Percentiles rank a stretch among this genome's conserved stretches.
These are phyloP conservation scores for Jaltomata sinuosa DNA, from an alignment of 257 asterid genomes.

Conservation along the genomic window DNA sequence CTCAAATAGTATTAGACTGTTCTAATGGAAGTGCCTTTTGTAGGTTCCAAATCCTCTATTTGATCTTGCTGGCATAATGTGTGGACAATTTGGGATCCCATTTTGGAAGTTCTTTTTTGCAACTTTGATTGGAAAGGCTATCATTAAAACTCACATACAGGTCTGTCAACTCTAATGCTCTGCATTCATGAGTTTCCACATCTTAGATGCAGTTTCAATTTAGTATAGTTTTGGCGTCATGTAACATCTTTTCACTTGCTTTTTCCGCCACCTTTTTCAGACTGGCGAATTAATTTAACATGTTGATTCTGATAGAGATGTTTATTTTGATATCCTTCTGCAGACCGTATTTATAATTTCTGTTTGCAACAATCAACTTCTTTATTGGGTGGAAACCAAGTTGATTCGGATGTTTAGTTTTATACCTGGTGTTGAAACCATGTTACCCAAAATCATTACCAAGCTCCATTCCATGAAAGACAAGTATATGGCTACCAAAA, in stretches of 20 bases:
- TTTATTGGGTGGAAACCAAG: conserved; percentile 86
- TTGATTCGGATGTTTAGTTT: conserved; percentile 76
- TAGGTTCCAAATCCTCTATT: conserved; percentile 94
- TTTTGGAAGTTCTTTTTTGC: conserved; percentile 90
- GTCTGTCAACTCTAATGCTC: conserved; percentile 15
- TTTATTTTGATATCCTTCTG: conserved; percentile 3
- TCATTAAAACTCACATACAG: conserved; percentile 93
- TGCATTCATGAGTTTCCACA: not conserved
- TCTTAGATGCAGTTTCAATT: not conserved
- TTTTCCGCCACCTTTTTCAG: not conserved
- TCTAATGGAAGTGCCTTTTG: not conserved
- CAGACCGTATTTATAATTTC: conserved; percentile 84
- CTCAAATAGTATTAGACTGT: not conserved
- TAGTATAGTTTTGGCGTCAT: not conserved
- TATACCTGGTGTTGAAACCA: conserved; percentile 58
- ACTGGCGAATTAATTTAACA: not conserved
- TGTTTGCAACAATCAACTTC: conserved; percentile 93
- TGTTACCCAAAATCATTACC: conserved; percentile 45
- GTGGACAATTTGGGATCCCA: conserved; percentile 89
- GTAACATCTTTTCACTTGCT: not conserved
- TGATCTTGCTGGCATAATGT: conserved; percentile 98
- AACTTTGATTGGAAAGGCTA: conserved; percentile 81
- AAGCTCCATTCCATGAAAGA: conserved; percentile 81
- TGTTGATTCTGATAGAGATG: not conserved
- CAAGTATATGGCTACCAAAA: conserved; percentile 63